These are phyloP conservation scores for Kluyveromyces lactis DNA, from an alignment of 805 yeast species.

Conservation along the genomic window DNA sequence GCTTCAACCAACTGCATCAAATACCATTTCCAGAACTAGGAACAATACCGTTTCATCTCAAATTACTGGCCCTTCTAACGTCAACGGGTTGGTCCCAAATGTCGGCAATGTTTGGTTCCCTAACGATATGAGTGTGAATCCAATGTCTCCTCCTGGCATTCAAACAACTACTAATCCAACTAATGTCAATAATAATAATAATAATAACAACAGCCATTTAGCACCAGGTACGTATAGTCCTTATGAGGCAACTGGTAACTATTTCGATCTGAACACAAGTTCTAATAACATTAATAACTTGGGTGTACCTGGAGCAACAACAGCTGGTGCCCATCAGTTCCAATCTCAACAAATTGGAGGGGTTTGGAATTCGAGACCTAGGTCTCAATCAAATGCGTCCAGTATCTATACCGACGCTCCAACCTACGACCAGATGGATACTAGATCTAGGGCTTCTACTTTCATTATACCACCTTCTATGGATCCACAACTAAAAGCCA, in stretches of 20 bases:
- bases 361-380: slow-evolving; percentile 15
- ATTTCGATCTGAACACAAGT: slow-evolving; percentile 14
- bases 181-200: not conserved
- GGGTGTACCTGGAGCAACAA: slow-evolving; percentile 15
- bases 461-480: slow-evolving; percentile 12
- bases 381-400: slow-evolving; percentile 29
- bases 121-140: slow-evolving; percentile 7
- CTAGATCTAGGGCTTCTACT: slow-evolving; percentile 18
- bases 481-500: slow-evolving; percentile 12
- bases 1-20: slow-evolving; percentile 11
- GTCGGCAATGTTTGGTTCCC: slow-evolving; percentile 23
- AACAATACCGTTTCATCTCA: slow-evolving; percentile 30
- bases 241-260: slow-evolving; percentile 10
- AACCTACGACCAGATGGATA: slow-evolving; percentile 14
- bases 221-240: not conserved
- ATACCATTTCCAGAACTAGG: slow-evolving; percentile 25
- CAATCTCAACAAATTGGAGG: not conserved
- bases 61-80: slow-evolving; percentile 27
- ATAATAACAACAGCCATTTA: not conserved
- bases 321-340: not conserved
- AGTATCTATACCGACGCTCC: slow-evolving; percentile 27
- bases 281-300: slow-evolving; percentile 7
- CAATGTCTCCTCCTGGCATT: slow-evolving; percentile 4
- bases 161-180: not conserved
- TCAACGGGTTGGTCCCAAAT: slow-evolving; percentile 14